phyloP scores from a whole-genome alignment of 1,284 basidiomycete genomes.

The Boletus semigastroideus region DNA sequence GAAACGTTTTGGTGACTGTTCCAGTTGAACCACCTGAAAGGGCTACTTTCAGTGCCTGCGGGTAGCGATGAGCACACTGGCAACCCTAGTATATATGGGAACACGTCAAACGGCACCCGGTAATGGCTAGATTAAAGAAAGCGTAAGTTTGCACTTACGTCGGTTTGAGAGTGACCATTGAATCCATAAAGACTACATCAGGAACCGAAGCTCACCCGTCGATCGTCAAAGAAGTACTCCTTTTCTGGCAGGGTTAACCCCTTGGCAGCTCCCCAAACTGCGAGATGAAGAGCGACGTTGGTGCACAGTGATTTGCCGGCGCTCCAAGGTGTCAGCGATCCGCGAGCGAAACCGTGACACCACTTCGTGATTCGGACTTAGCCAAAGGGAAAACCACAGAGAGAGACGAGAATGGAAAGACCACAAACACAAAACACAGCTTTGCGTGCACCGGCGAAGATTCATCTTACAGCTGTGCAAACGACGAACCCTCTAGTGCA shows the following conservation, averaged over 20 bases:
- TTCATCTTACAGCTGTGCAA: constrained; percentile 29
- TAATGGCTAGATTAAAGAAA: constrained; percentile 2
- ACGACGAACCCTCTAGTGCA: constrained; percentile 8
- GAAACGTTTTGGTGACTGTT: constrained; percentile 7
- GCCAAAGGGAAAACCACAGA: background rate
- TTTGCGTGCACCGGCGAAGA: constrained; percentile 17
- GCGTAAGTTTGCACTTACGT: constrained; percentile 12
- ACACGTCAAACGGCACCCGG: constrained; percentile 26
- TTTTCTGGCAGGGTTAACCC: constrained; percentile 21
- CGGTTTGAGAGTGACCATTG: constrained; percentile 7
- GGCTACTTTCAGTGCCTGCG: constrained; percentile 5
- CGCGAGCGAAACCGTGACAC: background rate
- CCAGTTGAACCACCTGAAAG: background rate
- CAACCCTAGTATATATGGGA: background rate
- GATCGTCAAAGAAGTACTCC: constrained; percentile 27
- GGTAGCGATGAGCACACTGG: background rate
- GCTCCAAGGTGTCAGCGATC: background rate
- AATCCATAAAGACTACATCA: constrained; percentile 16
- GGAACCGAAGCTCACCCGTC: constrained; percentile 29
- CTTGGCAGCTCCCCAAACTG: constrained; percentile 18
- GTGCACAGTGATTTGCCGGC: constrained; percentile 3
- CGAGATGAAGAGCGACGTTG: constrained; percentile 9
- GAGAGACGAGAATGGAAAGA: constrained; percentile 3
- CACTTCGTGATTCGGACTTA: background rate
- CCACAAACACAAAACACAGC: constrained; percentile 13